Percentiles rank a stretch among this genome's conserved stretches.
phyloP scores from a whole-genome alignment of 116 monocot genomes.

The Phalaenopsis hybrid region DNA sequence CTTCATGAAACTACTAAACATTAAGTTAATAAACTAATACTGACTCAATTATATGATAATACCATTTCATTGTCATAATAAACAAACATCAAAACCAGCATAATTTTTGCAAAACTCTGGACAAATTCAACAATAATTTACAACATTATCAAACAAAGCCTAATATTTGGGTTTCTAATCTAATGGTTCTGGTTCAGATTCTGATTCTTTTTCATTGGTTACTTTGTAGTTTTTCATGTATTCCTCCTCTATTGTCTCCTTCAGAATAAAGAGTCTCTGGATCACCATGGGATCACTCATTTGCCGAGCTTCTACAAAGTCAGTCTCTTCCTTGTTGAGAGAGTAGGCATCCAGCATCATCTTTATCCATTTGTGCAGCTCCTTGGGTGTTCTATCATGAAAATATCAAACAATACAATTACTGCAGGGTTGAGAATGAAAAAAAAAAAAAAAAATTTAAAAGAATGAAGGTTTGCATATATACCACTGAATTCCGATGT shows the following conservation, averaged over 20 bases:
- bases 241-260: slow-evolving; percentile 76
- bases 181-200: neutral
- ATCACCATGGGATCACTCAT: slow-evolving; percentile 80
- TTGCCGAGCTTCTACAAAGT: slow-evolving; percentile 59
- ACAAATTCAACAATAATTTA: too few species aligned
- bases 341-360: slow-evolving; percentile 82
- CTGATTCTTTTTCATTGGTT: slow-evolving; percentile 7
- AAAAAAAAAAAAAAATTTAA: too few species aligned
- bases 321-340: slow-evolving; percentile 80
- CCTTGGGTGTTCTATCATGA: slow-evolving; percentile 61
- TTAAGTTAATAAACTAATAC: too few species aligned
- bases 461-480: too few species aligned
- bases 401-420: neutral
- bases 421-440: neutral
- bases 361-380: slow-evolving; percentile 89
- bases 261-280: slow-evolving; percentile 73
- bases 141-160: too few species aligned
- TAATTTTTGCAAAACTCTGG: too few species aligned
- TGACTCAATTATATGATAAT: too few species aligned
- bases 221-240: slow-evolving; percentile 47
- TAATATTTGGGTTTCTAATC: neutral
- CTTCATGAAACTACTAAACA: too few species aligned
- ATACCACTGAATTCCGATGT: too few species aligned
- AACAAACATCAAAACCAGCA: too few species aligned
- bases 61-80: too few species aligned